phyloP scores from a whole-genome alignment of 2,329 filamentous ascomycete genomes.

The Exophiala sp. region DNA sequence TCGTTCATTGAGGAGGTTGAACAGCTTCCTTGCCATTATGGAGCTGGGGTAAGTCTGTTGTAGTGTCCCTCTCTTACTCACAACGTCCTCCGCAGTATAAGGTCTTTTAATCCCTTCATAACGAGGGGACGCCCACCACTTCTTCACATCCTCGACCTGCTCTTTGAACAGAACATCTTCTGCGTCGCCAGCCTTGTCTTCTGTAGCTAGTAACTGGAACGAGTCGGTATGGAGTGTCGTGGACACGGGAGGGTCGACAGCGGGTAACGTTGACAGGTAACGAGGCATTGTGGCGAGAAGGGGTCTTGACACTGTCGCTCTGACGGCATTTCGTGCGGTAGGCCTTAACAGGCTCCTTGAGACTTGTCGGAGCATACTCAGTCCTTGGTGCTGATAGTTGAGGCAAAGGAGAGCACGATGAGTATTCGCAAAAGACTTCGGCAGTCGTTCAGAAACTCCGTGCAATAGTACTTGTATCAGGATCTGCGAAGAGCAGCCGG shows the following conservation, averaged over 20 bases:
- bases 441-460: too few species aligned
- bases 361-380: slow-evolving; percentile 20
- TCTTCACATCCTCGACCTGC: slow-evolving; percentile 76
- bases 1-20: slow-evolving; percentile 76
- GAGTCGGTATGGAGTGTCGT: slow-evolving; percentile 61
- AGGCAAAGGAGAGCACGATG: background rate
- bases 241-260: slow-evolving; percentile 58
- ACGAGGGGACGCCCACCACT: slow-evolving; percentile 83
- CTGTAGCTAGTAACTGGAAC: slow-evolving; percentile 77
- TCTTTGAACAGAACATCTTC: slow-evolving; percentile 82
- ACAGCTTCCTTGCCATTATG: slow-evolving; percentile 90
- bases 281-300: slow-evolving; percentile 28
- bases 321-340: slow-evolving; percentile 5
- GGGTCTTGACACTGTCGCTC: slow-evolving; percentile 9
- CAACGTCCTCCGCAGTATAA: slow-evolving; percentile 84
- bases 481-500: slow-evolving; percentile 4
- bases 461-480: too few species aligned
- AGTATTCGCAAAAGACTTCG: too few species aligned
- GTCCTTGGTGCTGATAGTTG: background rate
- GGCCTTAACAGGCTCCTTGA: slow-evolving; percentile 22
- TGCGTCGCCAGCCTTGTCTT: slow-evolving; percentile 67
- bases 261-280: slow-evolving; percentile 51
- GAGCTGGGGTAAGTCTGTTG: slow-evolving; percentile 87
- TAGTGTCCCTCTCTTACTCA: slow-evolving; percentile 84
- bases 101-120: slow-evolving; percentile 86